phyloP scores from a whole-genome alignment of 345 rosid genomes.

The Rhodamnia rubescens region DNA sequence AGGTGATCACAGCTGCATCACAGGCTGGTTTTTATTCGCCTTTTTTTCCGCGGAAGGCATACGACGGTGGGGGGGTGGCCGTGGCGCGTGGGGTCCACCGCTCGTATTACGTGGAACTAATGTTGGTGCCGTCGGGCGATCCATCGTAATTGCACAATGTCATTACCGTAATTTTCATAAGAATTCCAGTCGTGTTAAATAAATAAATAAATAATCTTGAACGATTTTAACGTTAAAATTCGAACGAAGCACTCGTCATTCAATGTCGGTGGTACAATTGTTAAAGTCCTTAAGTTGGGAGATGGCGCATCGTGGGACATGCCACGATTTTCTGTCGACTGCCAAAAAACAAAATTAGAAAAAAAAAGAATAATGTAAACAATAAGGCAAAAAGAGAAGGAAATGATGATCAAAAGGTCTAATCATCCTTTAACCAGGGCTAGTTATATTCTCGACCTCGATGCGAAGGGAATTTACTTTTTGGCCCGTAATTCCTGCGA shows the following conservation, averaged over 20 bases:
- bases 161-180: background rate
- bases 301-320: background rate
- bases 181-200: background rate
- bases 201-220: background rate
- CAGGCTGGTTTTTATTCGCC: constrained; percentile 5
- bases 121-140: background rate
- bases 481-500: background rate
- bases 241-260: background rate
- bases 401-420: background rate
- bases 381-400: background rate
- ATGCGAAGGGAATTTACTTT: background rate
- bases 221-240: background rate
- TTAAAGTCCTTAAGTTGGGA: background rate
- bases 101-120: background rate
- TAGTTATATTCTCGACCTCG: no score
- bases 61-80: background rate
- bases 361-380: background rate
- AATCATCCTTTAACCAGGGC: background rate
- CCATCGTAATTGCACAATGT: background rate
- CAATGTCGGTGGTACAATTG: background rate
- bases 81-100: background rate
- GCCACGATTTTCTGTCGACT: background rate
- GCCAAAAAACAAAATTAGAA: background rate
- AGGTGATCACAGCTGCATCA: background rate
- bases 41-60: background rate